These are phyloP conservation scores for Bocquillonia castaneifolia DNA, from an alignment of 441 rosid genomes.

Conservation along the genomic window DNA sequence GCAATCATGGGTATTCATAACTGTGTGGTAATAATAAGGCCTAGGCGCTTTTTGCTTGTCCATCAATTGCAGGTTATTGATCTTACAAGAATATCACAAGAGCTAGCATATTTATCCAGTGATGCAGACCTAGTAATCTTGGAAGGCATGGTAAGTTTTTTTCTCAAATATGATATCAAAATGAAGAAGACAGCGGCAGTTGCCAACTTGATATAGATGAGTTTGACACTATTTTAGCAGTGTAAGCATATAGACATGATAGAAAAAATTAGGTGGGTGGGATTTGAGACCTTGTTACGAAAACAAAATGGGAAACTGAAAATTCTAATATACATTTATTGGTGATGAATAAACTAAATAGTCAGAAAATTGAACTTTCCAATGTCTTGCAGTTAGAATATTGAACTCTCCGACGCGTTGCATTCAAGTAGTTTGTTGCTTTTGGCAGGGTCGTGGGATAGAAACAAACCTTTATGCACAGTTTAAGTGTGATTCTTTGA, in stretches of 20 bases:
- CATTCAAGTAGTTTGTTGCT: slow-evolving; percentile 7
- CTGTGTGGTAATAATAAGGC: slow-evolving; percentile 3
- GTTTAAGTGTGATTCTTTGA: slow-evolving; percentile 91
- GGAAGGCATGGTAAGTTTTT: slow-evolving; percentile 89
- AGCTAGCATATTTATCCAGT: slow-evolving; percentile 66
- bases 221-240: not conserved
- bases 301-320: not conserved
- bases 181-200: not conserved
- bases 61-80: slow-evolving; percentile 68
- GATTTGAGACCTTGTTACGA: not conserved
- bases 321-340: not conserved
- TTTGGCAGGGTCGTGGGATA: slow-evolving; percentile 87
- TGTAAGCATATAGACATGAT: not conserved
- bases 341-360: not conserved
- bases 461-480: slow-evolving; percentile 97
- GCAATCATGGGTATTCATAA: not conserved
- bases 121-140: slow-evolving; percentile 87
- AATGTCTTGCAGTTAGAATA: not conserved
- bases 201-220: not conserved
- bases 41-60: slow-evolving; percentile 3
- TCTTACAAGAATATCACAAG: slow-evolving; percentile 77
- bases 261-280: not conserved
- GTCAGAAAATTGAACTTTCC: not conserved
- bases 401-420: not conserved
- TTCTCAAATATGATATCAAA: not conserved